Evolutionary conservation across 768 basidiomycete genomes (phyloP), one percentile per base, ranked within the genome.

Genomic region (Sarcomyxa edulis): DNA sequence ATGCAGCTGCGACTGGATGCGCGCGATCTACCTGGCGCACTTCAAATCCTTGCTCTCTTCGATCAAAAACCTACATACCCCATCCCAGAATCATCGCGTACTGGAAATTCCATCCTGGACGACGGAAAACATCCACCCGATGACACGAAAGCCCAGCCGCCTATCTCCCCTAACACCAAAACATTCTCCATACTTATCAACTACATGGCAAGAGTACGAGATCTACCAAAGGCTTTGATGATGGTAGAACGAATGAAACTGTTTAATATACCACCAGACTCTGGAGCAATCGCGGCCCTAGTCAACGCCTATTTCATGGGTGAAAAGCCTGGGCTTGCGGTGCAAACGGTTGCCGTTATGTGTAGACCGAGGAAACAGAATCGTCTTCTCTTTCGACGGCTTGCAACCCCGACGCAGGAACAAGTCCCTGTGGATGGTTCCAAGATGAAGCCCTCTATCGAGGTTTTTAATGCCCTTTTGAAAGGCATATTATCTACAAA

Each of bases 141-240:
- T 22, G n/a, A 29, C 12, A 28, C 33, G 26, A 46, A 44, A 16
- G 28, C 26, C 31, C 34, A 39, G 24, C 18, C 28, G 27, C 32
- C 28, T 39, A 37, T 69, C 18, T 50, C 35, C 38, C 78, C 83
- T 15, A 72, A 81, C 47, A 68, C 71, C 7, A 61, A 65, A 9
- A 88, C 85, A 1, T 83, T 76, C 55, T 69, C 76, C 7, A 69
- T 79, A 30, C 65, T 84, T 44, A 76, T 86, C 55, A 71, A 76
- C 51, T 66, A 74, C 47, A 55, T 77, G 39, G 71, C 70, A 23
- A 55, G 48, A 12, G 63, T 61, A 25, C 60, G 60, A 22, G 66
- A 77, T 47, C 58, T 75, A 28, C 45, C 64, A 14, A 64, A 63
- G 30, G 71, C 76, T 7, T 50, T 74, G 39, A 54, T 60, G 18